phyloP scores from a whole-genome alignment of 495 filamentous ascomycete genomes.

The Friedmanniomyces endolithicus region DNA sequence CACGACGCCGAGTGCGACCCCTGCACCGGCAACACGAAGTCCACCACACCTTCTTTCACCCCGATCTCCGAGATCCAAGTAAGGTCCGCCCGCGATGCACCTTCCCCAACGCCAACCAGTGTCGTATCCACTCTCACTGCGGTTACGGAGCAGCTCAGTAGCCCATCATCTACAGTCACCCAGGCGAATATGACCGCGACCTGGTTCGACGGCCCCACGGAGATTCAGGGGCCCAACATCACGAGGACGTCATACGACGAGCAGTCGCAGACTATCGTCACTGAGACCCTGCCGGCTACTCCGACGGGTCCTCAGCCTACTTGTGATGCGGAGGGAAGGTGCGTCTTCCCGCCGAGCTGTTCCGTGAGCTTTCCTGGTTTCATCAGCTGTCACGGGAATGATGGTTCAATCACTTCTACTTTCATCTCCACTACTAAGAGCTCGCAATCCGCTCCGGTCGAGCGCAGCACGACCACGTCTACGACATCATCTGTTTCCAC shows the following conservation, averaged over 20 bases:
- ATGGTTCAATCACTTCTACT: neutral
- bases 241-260: neutral
- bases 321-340: neutral
- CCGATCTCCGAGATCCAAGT: too few species aligned
- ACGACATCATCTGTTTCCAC: too few species aligned
- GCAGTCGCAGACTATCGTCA: neutral
- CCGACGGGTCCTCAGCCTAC: neutral
- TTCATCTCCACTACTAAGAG: neutral
- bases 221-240: neutral
- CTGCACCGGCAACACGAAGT: neutral
- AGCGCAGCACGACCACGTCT: neutral
- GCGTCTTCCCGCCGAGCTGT: neutral
- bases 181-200: neutral
- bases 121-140: too few species aligned
- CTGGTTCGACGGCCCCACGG: neutral
- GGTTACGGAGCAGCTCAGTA: too few species aligned
- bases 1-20: too few species aligned
- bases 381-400: neutral
- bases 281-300: neutral
- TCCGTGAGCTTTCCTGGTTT: constrained; percentile 1
- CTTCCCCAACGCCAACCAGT: too few species aligned
- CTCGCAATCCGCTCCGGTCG: neutral
- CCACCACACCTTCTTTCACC: neutral
- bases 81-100: too few species aligned
- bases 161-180: too few species aligned